A percentile compares a stretch with the other conserved stretches of the same genome.
Conservation (phyloP, 441 rosid species). For the Corymbia citriodora region DNA sequence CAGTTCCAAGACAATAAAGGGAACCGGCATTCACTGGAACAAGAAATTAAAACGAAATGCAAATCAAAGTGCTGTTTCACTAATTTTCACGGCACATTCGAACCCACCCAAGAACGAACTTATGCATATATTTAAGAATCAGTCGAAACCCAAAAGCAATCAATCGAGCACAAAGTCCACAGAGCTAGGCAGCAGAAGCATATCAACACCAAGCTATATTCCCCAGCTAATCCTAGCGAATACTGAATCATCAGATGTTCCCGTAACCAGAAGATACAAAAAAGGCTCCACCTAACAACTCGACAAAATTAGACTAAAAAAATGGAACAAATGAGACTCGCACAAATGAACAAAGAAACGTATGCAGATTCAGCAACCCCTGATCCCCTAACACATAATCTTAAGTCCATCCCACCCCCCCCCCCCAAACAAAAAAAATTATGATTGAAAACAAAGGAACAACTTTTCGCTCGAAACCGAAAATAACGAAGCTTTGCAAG, state of each 20-base stretch:
- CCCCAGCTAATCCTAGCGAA: neutral
- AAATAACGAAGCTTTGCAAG: neutral
- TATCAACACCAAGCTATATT: neutral
- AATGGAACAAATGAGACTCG: neutral
- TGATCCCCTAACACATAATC: neutral
- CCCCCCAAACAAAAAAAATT: neutral
- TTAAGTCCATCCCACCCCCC: neutral
- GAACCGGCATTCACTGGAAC: neutral
- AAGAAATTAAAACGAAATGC: neutral
- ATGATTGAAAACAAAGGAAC: neutral
- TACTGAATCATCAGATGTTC: neutral
- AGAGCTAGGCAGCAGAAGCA: neutral
- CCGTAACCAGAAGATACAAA: neutral
- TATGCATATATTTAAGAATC: neutral
- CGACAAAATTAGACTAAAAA: neutral
- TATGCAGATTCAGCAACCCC: neutral
- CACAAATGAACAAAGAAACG: neutral
- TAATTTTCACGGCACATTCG: fast-evolving
- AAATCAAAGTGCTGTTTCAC: neutral
- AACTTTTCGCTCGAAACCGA: neutral
- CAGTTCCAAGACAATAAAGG: neutral
- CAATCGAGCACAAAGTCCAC: neutral
- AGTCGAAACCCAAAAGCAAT: neutral
- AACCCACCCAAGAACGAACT: neutral
- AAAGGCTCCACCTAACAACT: neutral